Percentiles rank a stretch among this genome's conserved stretches.
Conservation (phyloP, 352 stramenopile species). For the Phytophthora rubi region DNA sequence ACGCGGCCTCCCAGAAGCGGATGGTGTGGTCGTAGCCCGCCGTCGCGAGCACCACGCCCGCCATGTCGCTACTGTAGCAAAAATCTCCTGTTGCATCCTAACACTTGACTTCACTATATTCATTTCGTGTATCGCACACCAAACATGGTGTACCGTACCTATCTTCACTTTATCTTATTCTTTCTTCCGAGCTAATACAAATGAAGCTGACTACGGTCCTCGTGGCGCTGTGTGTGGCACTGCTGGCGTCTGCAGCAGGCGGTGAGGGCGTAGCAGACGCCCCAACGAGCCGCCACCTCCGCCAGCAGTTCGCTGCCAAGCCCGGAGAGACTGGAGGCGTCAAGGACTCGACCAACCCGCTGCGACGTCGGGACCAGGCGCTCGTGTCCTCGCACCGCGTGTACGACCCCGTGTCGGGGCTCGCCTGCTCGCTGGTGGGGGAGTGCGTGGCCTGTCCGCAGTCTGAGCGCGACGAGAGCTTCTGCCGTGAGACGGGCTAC, state of each 20-base stretch:
- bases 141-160: not conserved
- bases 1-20: conserved; percentile 98
- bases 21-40: conserved; percentile 99
- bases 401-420: conserved; percentile 66
- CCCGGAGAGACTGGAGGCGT: not conserved
- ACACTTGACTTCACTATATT: conserved; percentile 3
- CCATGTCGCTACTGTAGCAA: conserved; percentile 45
- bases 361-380: conserved; percentile 37
- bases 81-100: not conserved
- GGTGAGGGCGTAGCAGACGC: not conserved
- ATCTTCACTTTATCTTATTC: conserved; percentile 9
- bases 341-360: conserved; percentile 35
- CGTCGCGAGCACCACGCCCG: conserved; percentile 95
- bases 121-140: not conserved
- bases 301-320: conserved; percentile 18
- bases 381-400: conserved; percentile 50
- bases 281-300: conserved; percentile 6
- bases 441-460: conserved; percentile 62
- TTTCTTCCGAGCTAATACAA: not conserved
- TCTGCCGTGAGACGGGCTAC: conserved; percentile 72
- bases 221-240: conserved; percentile 22
- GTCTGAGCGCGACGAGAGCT: conserved; percentile 70
- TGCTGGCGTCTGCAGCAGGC: conserved; percentile 4
- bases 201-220: conserved; percentile 34
- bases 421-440: conserved; percentile 63